Base-by-base conservation (phyloP, 1,284 basidiomycete species). In the Cutaneotrichosporon dermatis region DNA sequence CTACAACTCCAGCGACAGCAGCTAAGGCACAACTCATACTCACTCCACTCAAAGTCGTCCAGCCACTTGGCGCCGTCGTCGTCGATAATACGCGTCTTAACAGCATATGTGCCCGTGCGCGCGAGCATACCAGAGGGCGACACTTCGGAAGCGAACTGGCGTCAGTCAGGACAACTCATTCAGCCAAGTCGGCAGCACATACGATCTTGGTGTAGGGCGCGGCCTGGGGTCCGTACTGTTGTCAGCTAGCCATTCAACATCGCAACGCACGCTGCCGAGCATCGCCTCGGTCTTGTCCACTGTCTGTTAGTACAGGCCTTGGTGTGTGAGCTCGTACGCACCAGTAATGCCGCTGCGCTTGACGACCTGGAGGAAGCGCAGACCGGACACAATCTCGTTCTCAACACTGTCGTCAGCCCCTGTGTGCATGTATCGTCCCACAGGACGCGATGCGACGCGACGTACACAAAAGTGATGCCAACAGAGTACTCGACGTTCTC, bases 401-500 rank as follows among this genome's bases (percentile, higher is more conserved):
- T 81, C 79, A 35, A 81, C 79, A 4, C 54, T 51, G 54, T 11
- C 4, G 34, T 54, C n/a, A 54, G 53, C 34, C 35, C 41, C 25
- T 10, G n/a, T 7, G 25, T 25, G 25, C 50, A 8, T 4, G 4
- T 25, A 8, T 45, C 4, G 4, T 6, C 43, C 66, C 74, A 25
- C 25, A 25, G 25, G 25, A 25, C 25, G 25, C 25, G 25, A 25
- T 3, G 25, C 25, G 25, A 25, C 25, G 25, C 25, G 25, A 25
- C 25, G 54, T 49, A 75, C 71, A 57, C 60, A 65, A 80, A 80
- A 34, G 76, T 77, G 60, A 83, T 80, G 50, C 80, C 80, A 56
- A 84, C 82, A 43, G 78, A 79, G 71, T 83, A 84, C 58, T 83
- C 82, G 60, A 81, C 79, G 35, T 82, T 82, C 66, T 83, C 82